Evolutionary conservation across 306 rosid species (phyloP).

Genomic region (Dryas alaskensis): DNA sequence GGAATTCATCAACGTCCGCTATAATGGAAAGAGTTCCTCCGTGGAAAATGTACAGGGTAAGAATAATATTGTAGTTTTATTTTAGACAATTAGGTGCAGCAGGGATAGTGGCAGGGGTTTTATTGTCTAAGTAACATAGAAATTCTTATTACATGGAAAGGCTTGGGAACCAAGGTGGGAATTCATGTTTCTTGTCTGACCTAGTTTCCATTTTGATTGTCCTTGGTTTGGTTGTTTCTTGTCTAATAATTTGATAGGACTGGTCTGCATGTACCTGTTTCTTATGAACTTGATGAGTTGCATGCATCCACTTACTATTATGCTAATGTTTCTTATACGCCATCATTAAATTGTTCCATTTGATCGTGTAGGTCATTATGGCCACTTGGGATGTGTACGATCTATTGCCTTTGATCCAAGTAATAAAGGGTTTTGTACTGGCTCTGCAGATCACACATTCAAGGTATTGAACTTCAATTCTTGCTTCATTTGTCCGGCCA

Average conservation of each 20-base stretch:
- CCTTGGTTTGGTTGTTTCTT: neutral
- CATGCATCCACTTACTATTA: neutral
- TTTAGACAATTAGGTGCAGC: neutral
- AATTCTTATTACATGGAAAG: slow-evolving; percentile 1
- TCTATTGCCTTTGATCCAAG: slow-evolving; percentile 96
- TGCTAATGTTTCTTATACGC: neutral
- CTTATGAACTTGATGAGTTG: neutral
- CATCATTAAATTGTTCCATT: slow-evolving; percentile 5
- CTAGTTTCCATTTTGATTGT: slow-evolving; percentile 2
- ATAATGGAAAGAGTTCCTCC: slow-evolving; percentile 97
- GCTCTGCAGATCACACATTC: slow-evolving; percentile 97
- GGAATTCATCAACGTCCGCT: slow-evolving; percentile 74
- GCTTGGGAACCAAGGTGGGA: neutral
- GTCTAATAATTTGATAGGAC: neutral
- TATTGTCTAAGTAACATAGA: neutral
- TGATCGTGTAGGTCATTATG: slow-evolving; percentile 72
- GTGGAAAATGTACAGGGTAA: slow-evolving; percentile 93
- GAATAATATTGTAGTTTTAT: slow-evolving; percentile 17
- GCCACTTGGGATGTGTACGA: slow-evolving; percentile 99
- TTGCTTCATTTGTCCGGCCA: neutral
- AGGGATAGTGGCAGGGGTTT: slow-evolving; percentile 15
- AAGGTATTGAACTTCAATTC: slow-evolving; percentile 55
- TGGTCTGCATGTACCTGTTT: neutral
- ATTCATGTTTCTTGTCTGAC: neutral
- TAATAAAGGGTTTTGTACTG: slow-evolving; percentile 95